Conservation (phyloP, 129 eudicot genomes). For the Centella asiatica region DNA sequence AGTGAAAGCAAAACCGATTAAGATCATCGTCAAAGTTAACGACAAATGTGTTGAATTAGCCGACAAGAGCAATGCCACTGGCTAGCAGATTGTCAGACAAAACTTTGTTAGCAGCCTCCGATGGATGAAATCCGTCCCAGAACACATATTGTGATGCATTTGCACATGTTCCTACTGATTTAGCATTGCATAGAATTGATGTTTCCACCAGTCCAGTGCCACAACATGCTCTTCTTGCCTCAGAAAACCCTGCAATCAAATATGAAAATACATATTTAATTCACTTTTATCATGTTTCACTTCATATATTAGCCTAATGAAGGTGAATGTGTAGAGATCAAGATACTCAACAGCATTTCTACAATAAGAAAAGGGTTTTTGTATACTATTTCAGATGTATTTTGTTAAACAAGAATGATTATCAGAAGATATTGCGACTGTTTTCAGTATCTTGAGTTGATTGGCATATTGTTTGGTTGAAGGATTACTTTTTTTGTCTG, state of each 20-base stretch:
- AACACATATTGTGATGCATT: slow-evolving; percentile 82
- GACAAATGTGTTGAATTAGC: slow-evolving; percentile 15
- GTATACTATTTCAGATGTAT: no score
- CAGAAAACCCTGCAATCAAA: slow-evolving; percentile 61
- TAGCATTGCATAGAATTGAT: slow-evolving; percentile 57
- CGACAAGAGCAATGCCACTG: slow-evolving; percentile 65
- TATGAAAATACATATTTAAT: not conserved
- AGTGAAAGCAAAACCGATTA: not conserved
- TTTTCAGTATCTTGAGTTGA: no score
- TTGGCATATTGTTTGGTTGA: no score
- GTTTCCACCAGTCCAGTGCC: slow-evolving; percentile 87
- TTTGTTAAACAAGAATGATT: no score
- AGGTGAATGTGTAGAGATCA: no score
- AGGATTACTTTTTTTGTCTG: no score
- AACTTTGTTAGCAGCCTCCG: slow-evolving; percentile 75
- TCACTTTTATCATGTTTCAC: no score
- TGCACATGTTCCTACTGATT: slow-evolving; percentile 71
- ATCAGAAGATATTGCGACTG: no score
- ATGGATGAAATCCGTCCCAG: slow-evolving; percentile 92
- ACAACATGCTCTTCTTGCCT: slow-evolving; percentile 92
- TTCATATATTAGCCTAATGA: no score
- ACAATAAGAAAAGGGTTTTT: no score
- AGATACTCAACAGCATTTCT: no score
- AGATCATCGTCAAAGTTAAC: not conserved
- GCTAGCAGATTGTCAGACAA: slow-evolving; percentile 55